Base-by-base conservation (phyloP, 169 alveolate species). In the Fabrea salina region DNA sequence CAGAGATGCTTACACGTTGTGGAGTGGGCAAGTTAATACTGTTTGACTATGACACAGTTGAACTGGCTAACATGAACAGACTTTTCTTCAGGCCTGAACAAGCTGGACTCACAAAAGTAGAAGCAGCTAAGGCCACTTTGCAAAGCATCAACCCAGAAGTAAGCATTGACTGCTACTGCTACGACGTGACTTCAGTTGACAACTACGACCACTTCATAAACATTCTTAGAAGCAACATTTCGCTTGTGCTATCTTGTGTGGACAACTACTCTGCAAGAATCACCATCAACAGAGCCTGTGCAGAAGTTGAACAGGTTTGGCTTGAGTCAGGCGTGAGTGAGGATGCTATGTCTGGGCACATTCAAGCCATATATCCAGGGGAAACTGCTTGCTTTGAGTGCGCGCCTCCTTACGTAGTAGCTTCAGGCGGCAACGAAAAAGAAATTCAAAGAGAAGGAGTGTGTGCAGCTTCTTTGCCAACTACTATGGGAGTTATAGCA, bases 261-360 rank as follows among this genome's bases (percentile, higher is more conserved):
- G 99, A 97, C 84, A 97, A 96, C 79, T 97, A 96, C 84, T 97
- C 98, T 16, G 99, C 99, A 22, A 89, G 99, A 77, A 96, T 95
- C 91, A 95, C 98, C 30, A 96, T 97, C 22, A 96, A 97, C 86
- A 91, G 92, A 70, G 97, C 97, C 37, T 96, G 99, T 77, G 96
- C 96, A 86, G 96, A 96, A 80, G 87, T 96, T 13, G 94, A 94
- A 81, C 86, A 92, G 90, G 83, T 91, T 16, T 97, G 99, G 99
- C 92, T 96, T 92, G 98, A 97, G 86, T 92, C 98, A 58, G 99
- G 99, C 0, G 98, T 97, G 41, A 89, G 97, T 32, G 99, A 97
- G 86, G 96, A 95, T 88, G 99, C 99, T 22, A 95, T 95, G 91
- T 86, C 95, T 75, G 99, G 99, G 1, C 99, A 96, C 83, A 95